A percentile compares a stretch with the other conserved stretches of the same genome.
Conservation (phyloP, 225 moss, liverwort and hornwort genomes). For the Pseudoscleropodium purum region DNA sequence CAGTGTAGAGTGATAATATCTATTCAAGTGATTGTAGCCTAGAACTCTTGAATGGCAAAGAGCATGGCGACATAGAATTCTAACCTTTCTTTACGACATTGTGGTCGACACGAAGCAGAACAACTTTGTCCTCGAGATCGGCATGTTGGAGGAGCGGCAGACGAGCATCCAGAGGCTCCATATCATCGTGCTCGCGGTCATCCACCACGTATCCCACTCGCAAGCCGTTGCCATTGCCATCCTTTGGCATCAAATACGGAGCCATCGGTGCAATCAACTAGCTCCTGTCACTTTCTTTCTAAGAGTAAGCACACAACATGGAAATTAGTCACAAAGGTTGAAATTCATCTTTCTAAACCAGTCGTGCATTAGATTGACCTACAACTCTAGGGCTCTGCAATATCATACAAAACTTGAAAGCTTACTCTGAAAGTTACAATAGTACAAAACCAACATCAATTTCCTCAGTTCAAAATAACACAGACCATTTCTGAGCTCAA, state of each 20-base stretch:
- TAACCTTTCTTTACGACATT: conserved; percentile 85
- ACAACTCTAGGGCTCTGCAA: neutral
- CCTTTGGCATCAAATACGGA: conserved; percentile 33
- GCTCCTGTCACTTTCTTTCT: neutral
- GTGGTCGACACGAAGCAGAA: conserved; percentile 82
- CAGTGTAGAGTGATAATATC: neutral
- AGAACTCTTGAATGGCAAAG: neutral
- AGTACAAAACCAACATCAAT: neutral
- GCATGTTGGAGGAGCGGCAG: conserved; percentile 76
- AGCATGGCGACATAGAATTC: neutral
- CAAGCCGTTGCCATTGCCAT: conserved; percentile 34
- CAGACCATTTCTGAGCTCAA: neutral
- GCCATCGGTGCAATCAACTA: conserved; percentile 19
- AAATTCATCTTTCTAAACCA: neutral
- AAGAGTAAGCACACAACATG: neutral
- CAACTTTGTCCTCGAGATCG: conserved; percentile 76
- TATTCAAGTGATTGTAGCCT: neutral
- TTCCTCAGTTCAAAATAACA: neutral
- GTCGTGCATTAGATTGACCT: neutral
- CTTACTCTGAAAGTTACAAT: neutral
- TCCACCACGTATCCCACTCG: conserved; percentile 74
- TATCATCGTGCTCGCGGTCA: conserved; percentile 47
- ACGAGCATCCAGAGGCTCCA: conserved; percentile 46
- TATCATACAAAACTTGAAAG: neutral
- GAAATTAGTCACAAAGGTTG: neutral